A percentile compares a stretch with the other conserved stretches of the same genome.
Evolutionary conservation across 192 early-diverging fungal species (phyloP).

Genomic region (Mortierella claussenii): DNA sequence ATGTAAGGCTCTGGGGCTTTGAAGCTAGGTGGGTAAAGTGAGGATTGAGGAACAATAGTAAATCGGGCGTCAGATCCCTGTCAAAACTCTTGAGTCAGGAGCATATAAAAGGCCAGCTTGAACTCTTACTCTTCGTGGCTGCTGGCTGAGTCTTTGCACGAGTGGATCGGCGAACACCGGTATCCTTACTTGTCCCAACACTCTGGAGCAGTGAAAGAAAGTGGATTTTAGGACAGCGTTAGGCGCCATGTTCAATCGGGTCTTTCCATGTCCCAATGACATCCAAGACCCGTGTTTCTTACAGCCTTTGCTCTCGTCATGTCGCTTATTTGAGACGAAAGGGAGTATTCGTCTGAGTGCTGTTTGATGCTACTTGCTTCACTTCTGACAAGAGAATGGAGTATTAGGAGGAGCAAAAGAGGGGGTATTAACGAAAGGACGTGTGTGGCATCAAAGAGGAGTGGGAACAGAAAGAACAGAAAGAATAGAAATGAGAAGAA

Average conservation of each 20-base stretch:
- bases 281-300: too few relatives aligned
- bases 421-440: neutral
- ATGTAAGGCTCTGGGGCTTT: too few relatives aligned
- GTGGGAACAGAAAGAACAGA: neutral
- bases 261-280: neutral
- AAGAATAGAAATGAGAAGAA: neutral
- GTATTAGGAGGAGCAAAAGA: neutral
- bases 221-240: neutral
- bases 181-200: neutral
- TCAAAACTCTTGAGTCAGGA: neutral
- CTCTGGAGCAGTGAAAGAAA: neutral
- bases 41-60: too few relatives aligned
- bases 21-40: too few relatives aligned
- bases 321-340: too few relatives aligned
- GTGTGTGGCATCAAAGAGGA: neutral
- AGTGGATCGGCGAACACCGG: conserved; percentile 12
- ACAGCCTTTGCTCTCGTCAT: too few relatives aligned
- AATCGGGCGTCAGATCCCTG: too few relatives aligned
- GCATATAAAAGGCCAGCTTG: neutral
- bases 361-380: too few relatives aligned
- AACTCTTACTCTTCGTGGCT: conserved; percentile 6
- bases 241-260: too few relatives aligned
- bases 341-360: too few relatives aligned
- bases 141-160: conserved; percentile 8
- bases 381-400: too few relatives aligned